Percentiles rank a stretch among this genome's conserved stretches.
These are phyloP conservation scores for Rauvolfia tetraphylla DNA, from an alignment of 257 asterid genomes.

Conservation along the genomic window DNA sequence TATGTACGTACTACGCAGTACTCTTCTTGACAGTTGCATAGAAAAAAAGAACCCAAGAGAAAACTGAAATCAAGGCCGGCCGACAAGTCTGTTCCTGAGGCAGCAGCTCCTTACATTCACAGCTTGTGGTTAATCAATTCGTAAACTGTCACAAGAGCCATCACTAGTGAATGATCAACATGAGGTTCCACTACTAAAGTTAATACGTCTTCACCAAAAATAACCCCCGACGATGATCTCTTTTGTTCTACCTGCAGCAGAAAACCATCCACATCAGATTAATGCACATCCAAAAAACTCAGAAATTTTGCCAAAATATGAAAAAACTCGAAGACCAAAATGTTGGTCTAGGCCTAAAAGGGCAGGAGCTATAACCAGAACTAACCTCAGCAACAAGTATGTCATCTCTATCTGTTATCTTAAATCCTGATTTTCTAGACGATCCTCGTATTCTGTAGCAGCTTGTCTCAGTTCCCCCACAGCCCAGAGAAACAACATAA, in stretches of 20 bases:
- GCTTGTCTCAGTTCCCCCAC: slow-evolving; percentile 23
- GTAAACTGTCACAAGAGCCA: slow-evolving; percentile 60
- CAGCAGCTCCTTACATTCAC: slow-evolving; percentile 14
- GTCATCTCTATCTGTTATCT: slow-evolving; percentile 45
- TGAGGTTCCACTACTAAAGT: slow-evolving; percentile 52
- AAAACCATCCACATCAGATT: neutral
- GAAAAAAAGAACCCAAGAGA: neutral
- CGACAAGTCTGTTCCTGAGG: neutral
- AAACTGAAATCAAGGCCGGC: neutral
- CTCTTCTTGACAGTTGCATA: neutral
- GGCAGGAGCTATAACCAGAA: too few species aligned
- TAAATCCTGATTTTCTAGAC: slow-evolving; percentile 46
- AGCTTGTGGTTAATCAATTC: slow-evolving; percentile 47
- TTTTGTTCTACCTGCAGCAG: slow-evolving; percentile 47
- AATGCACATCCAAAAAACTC: neutral
- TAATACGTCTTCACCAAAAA: slow-evolving; percentile 59
- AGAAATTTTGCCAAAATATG: too few species aligned
- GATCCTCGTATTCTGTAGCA: slow-evolving; percentile 38
- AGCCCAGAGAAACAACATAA: slow-evolving; percentile 36
- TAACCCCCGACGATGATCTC: slow-evolving; percentile 41
- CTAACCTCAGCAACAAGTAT: slow-evolving; percentile 59
- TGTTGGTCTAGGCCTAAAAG: too few species aligned
- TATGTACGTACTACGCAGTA: too few species aligned
- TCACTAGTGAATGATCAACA: slow-evolving; percentile 43
- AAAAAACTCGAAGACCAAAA: neutral